Base-by-base conservation (phyloP, 176 grass and related monocot genomes). In the Triticum monococcum region DNA sequence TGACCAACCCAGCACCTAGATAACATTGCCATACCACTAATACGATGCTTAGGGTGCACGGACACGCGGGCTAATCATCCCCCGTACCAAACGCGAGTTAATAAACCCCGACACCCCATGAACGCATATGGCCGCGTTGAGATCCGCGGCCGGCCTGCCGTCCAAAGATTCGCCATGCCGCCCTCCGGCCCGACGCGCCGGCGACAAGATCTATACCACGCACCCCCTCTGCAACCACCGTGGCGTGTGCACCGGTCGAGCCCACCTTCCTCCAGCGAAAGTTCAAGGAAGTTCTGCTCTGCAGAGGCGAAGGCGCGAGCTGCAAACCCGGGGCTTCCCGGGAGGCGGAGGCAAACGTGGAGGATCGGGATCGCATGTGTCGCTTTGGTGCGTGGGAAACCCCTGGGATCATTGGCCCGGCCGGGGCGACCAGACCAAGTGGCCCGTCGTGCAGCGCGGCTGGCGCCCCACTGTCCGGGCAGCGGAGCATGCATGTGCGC, bases 121-220 rank as follows among this genome's bases (percentile, higher is more conserved):
- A 41, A 9, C 24, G 77, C 82, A 31, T 22, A 8, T 46, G 71
- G 37, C 10, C 64, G 33, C 72, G 72, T 72, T 28, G 79, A 83
- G 89, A 90, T 78, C 84, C 1, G 79, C 72, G 84, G 72, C 71
- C 50, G 79, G 4, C 76, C 45, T 60, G 20, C 77, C 65, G 75
- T 12, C 78, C 16, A 77, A 70, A 86, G 88, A 90, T 90, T 83
- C 88, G 48, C 0, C 28, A 37, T 77, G 83, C 81, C 73, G 81
- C 77, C 67, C 56, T 57, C 73, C 64, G 52, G 69, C 67, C 77
- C 82, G 60, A 26, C 67, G 32, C 68, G 0, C 18, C 60, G 46
- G 16, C 78, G 71, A 74, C 88, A 86, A 41, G 71, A 78, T 86
- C 78, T 62, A 48, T 17, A 17, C 33, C 6, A 18, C 46, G 12